Base-by-base conservation (phyloP, 1,284 basidiomycete species). In the Vanrija sp. region DNA sequence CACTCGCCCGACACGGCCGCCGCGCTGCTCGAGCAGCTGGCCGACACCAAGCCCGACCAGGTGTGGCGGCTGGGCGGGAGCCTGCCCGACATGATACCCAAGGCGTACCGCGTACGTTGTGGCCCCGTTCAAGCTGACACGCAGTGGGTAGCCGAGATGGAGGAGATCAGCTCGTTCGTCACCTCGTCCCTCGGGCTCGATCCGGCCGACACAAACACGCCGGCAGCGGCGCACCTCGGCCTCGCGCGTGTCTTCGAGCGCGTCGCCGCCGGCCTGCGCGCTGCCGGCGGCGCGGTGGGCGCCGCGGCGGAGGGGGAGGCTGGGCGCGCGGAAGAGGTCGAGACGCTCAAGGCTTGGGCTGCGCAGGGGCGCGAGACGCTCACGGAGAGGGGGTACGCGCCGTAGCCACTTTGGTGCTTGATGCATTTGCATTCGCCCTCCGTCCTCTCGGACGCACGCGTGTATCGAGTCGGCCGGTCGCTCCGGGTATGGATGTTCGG, bases 41-140 rank as follows among this genome's bases (percentile, higher is more conserved):
- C 52, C 9, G 14, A 19, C 12, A 50, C 52, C 2, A 23, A 50
- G 23, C 46, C 53, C 12, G 58, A 43, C 24, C 6, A 22, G 5
- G 39, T 60, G 12, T 14, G 43, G 24, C 16, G 24, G 10, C 42
- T 60, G 14, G 25, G 38, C 22, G 19, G 22, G 14, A 12, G 35
- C 9, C 20, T 62, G 31, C 52, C 49, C 14, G 58, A 57, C 37
- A 50, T 57, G 43, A 45, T 57, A 12, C 20, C 24, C 15, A 62
- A 62, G 43, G 60, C 60, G 18, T 62, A 62, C 47, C 54, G 60
- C 19, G 59, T 60, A 43, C 46, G 59, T 56, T 53, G 55, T 43
- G 42, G 56, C 51, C 9, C 38, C 16, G 19, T 45, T 41, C 14
- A 18, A 20, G n/a, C 23, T 49, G 12, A 24, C 31, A 20, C n/a